A percentile compares a stretch with the other conserved stretches of the same genome.
Conservation (phyloP, 116 monocot species). For the Dioscorea cayenensis region DNA sequence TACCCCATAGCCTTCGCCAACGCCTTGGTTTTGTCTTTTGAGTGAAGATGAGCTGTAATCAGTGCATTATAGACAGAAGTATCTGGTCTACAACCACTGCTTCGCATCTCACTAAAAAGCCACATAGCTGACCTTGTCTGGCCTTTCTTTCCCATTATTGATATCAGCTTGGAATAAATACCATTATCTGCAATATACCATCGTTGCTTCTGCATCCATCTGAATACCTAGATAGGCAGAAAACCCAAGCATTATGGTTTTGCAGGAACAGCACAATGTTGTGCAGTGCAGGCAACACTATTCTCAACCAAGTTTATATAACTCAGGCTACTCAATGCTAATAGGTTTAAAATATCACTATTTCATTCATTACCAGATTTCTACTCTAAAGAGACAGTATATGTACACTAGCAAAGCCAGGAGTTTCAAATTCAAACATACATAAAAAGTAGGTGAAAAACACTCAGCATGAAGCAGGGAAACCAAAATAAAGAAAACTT, state of each 20-base stretch:
- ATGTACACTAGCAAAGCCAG: no score
- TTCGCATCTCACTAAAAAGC: slow-evolving; percentile 97
- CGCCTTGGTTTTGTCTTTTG: slow-evolving; percentile 71
- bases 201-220: slow-evolving; percentile 97
- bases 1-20: slow-evolving; percentile 72
- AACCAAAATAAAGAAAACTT: no score
- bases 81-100: slow-evolving; percentile 88
- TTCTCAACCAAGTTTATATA: no score
- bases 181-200: slow-evolving; percentile 97
- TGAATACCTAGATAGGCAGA: slow-evolving; percentile 56
- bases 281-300: no score
- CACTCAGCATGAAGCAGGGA: no score
- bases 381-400: no score
- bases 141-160: slow-evolving; percentile 95
- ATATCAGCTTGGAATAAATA: slow-evolving; percentile 89
- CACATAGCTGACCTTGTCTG: slow-evolving; percentile 98
- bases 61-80: slow-evolving; percentile 90
- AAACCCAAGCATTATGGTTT: background rate
- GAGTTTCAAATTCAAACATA: no score
- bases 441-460: no score
- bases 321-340: no score
- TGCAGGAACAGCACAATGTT: background rate
- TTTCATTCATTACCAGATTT: no score
- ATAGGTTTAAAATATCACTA: no score
- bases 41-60: slow-evolving; percentile 89